Evolutionary conservation across 2,329 filamentous ascomycete species (phyloP).

Genomic region (Catunica adiposa): DNA sequence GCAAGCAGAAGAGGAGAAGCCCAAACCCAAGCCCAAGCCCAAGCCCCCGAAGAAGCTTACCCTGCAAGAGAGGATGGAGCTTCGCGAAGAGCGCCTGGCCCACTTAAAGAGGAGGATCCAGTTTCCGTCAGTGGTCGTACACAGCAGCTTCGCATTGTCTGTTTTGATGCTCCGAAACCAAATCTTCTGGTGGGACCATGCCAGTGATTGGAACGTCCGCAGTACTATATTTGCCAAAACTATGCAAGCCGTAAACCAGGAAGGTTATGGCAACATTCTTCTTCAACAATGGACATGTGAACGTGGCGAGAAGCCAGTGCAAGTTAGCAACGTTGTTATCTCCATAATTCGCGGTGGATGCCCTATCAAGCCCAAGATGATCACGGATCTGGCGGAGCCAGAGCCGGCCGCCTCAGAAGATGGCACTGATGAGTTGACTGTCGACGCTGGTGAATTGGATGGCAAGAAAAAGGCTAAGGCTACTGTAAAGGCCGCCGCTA

Average conservation of each 20-base stretch:
- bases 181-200: slow-evolving; percentile 11
- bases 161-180: slow-evolving; percentile 11
- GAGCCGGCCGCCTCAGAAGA: background rate
- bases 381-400: background rate
- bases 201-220: slow-evolving; percentile 8
- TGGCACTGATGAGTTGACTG: background rate
- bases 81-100: background rate
- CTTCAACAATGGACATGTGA: slow-evolving; percentile 6
- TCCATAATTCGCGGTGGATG: slow-evolving; percentile 2
- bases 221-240: slow-evolving; percentile 5
- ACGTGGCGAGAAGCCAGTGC: background rate
- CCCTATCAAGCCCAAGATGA: slow-evolving; percentile 7
- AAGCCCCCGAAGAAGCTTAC: background rate
- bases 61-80: background rate
- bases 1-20: background rate
- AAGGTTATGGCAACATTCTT: slow-evolving; percentile 6
- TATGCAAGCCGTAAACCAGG: background rate
- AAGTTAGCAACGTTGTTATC: slow-evolving; percentile 2
- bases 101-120: background rate
- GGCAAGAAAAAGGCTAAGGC: too few species aligned
- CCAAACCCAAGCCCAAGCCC: background rate
- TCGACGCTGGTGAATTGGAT: too few species aligned
- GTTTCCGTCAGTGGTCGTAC: slow-evolving; percentile 9
- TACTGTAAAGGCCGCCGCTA: too few species aligned
- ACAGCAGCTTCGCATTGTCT: slow-evolving; percentile 7